Conservation (phyloP, 78 protist species). For the Planoprotostelium fungivorum region DNA sequence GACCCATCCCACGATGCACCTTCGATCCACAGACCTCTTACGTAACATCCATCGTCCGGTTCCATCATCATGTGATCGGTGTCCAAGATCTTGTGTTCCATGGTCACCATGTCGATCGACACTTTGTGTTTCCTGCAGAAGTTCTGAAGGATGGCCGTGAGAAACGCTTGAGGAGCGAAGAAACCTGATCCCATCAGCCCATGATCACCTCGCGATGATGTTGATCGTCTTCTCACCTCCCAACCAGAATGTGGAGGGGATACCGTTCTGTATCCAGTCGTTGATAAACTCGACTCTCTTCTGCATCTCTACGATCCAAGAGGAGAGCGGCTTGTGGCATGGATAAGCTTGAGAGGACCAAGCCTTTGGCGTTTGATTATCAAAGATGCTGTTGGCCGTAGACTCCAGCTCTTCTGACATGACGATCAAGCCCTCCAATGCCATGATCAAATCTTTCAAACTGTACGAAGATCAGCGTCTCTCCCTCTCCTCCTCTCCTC, state of each 20-base stretch:
- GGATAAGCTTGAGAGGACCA: conserved; percentile 63
- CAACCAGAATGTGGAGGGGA: conserved; percentile 34
- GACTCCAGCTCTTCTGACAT: conserved; percentile 67
- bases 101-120: conserved; percentile 26
- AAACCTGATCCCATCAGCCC: conserved; percentile 80
- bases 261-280: conserved; percentile 59
- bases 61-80: neutral
- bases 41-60: conserved; percentile 50
- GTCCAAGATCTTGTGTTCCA: neutral
- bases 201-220: neutral
- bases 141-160: conserved; percentile 77
- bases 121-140: conserved; percentile 21
- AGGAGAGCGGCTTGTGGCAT: conserved; percentile 54
- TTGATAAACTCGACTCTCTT: conserved; percentile 44
- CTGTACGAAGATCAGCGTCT: no score
- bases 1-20: conserved; percentile 73
- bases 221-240: neutral
- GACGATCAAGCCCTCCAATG: conserved; percentile 71
- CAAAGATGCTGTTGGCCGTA: conserved; percentile 6
- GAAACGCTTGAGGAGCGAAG: conserved; percentile 89
- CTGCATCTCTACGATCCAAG: conserved; percentile 47
- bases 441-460: conserved; percentile 41
- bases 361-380: conserved; percentile 18
- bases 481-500: no score
- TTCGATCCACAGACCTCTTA: conserved; percentile 66